Evolutionary conservation across 2,329 filamentous ascomycete species (phyloP), one percentile per base, ranked within the genome.

Genomic region (Exserohilum rostratum): DNA sequence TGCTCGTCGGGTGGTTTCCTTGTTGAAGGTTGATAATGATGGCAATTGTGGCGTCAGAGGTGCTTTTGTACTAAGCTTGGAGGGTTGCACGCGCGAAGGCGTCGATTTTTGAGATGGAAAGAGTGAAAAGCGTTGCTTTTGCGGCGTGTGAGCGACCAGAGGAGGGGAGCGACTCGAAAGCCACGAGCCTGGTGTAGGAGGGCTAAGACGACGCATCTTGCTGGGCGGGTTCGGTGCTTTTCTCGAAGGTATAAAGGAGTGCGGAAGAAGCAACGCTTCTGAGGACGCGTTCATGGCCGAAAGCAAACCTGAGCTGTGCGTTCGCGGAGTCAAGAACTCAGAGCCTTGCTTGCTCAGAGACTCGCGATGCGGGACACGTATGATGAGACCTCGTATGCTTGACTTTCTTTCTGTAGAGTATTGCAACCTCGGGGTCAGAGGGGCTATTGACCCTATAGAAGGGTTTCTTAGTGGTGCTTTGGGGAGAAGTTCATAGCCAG

Each of bases 281-380:
- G 68, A 64, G 17, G 66, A 67, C 18, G 64, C 37, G 43, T 60
- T 66, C 10, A 60, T 53, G 12, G 70, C 67, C 1, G 68, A 70
- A n/a, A 71, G 42, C 3, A 64, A 62, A 31, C 59, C 45, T 5
- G 67, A 71, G 42, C 65, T 70, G 29, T 66, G 67, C 3, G 70
- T 71, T 17, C 66, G 64, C n/a, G 69, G 62, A n/a, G 60, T 67
- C 12, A 33, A 44, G 9, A 63, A 35, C n/a, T 60, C 56, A 1
- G 43, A 48, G 2, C 53, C 43, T 29, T 38, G 35, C 33, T 42
- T 49, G 31, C 43, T 30, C 4, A 46, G 39, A 34, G 43, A 42
- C 12, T 63, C 44, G 3, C 52, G 57, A 11, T 43, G 42, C 0
- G 67, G 66, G 35, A 72, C 70, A 10, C 60, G 58, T 12, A 72